Evolutionary conservation across 257 asterid species (phyloP).

Genomic region (Gentiana dahurica): DNA sequence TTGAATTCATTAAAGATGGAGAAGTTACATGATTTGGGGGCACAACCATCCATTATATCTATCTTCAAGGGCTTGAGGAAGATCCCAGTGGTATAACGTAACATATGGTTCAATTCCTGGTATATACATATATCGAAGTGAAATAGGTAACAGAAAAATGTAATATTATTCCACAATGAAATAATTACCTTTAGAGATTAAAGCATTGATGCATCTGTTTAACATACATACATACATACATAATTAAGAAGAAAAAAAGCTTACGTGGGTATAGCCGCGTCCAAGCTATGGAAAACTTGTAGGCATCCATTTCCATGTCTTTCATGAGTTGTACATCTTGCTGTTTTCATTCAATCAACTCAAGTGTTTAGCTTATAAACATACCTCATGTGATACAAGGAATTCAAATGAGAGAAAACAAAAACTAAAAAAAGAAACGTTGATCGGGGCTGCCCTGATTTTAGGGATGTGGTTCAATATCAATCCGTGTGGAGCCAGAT

Average conservation of each 20-base stretch:
- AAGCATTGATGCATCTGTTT: slow-evolving; percentile 65
- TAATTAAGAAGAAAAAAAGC: slow-evolving; percentile 3
- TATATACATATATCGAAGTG: slow-evolving; percentile 1
- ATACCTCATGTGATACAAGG: background rate
- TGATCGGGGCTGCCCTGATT: no score
- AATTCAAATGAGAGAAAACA: no score
- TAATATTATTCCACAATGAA: slow-evolving; percentile 2
- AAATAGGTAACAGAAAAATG: background rate
- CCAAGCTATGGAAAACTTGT: slow-evolving; percentile 89
- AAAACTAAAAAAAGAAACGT: background rate
- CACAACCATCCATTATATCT: slow-evolving; percentile 62
- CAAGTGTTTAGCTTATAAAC: background rate
- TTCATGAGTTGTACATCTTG: slow-evolving; percentile 70
- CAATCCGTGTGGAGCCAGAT: no score
- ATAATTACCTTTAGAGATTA: slow-evolving; percentile 44
- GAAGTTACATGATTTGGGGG: slow-evolving; percentile 28
- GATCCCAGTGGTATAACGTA: slow-evolving; percentile 71
- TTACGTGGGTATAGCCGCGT: slow-evolving; percentile 80
- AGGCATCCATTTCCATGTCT: slow-evolving; percentile 92
- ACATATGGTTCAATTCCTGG: slow-evolving; percentile 42
- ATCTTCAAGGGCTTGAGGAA: slow-evolving; percentile 69
- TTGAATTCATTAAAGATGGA: background rate
- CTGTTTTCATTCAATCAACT: slow-evolving; percentile 20
- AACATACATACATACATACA: background rate
- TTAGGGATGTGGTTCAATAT: no score